These are phyloP conservation scores for Cymbopogon flexuosus DNA, from an alignment of 202 grass and related monocot species.

Conservation along the genomic window DNA sequence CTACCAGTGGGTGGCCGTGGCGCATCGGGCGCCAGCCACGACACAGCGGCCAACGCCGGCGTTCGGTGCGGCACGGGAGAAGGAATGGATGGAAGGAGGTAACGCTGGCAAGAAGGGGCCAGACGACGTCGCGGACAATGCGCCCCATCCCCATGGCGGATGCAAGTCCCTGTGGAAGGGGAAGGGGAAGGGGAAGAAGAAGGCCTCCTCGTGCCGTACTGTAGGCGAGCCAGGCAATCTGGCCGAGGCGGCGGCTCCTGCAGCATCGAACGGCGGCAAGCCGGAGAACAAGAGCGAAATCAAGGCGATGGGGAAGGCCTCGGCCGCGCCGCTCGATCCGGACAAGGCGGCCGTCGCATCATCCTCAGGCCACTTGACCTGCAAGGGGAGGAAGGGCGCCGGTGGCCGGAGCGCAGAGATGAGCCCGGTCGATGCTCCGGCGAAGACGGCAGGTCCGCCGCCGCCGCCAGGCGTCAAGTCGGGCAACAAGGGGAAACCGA, in stretches of 20 bases:
- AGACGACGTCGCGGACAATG: background rate
- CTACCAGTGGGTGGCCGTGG: conserved; percentile 14
- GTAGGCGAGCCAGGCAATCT: background rate
- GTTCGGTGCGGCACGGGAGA: background rate
- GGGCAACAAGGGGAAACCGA: background rate
- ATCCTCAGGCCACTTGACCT: background rate
- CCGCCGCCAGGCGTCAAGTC: background rate
- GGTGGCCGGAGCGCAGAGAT: background rate
- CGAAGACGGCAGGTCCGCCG: background rate
- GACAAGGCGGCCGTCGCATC: background rate
- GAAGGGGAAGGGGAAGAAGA: background rate
- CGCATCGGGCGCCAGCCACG: background rate
- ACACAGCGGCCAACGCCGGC: background rate
- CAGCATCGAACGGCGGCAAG: background rate
- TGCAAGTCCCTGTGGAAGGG: background rate
- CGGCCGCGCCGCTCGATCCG: background rate
- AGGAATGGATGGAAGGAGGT: background rate
- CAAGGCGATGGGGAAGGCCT: conserved; percentile 1
- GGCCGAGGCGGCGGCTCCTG: background rate
- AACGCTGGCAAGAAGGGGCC: background rate
- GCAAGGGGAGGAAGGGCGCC: background rate
- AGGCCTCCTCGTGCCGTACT: background rate
- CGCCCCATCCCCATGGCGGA: background rate
- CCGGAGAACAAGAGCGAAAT: background rate
- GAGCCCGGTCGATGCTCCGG: background rate